Percentiles rank a stretch among this genome's conserved stretches.
Conservation (phyloP, 176 grass and related monocot genomes). For the Pontederia crassipes region DNA sequence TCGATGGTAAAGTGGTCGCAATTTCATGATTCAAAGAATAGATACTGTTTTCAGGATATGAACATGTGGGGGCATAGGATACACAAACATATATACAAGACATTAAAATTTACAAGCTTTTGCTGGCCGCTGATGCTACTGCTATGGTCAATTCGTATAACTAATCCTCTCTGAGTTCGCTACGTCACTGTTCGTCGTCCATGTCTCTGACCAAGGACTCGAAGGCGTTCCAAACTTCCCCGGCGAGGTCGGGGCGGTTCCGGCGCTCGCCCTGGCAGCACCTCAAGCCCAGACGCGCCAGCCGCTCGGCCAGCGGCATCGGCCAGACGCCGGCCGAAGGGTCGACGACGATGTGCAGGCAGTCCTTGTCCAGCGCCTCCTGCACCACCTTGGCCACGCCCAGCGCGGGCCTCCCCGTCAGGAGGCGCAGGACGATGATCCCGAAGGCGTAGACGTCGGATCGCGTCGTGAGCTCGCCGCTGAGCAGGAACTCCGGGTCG, state of each 20-base stretch:
- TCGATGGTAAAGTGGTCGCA: too few species aligned
- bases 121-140: too few species aligned
- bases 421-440: constrained; percentile 38
- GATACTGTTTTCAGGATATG: too few species aligned
- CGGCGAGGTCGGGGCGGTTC: constrained; percentile 32
- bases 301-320: constrained; percentile 29
- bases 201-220: constrained; percentile 20
- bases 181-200: too few species aligned
- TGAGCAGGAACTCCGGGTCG: constrained; percentile 36
- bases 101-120: too few species aligned
- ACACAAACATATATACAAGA: too few species aligned
- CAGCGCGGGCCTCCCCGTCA: constrained; percentile 34
- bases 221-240: constrained; percentile 27
- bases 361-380: constrained; percentile 31
- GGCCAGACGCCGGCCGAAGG: constrained; percentile 36
- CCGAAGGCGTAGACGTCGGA: constrained; percentile 52
- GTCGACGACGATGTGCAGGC: constrained; percentile 29
- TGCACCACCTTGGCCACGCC: constrained; percentile 27
- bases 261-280: constrained; percentile 38
- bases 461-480: constrained; percentile 25
- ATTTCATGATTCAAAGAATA: too few species aligned
- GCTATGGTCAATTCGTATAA: too few species aligned
- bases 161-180: too few species aligned
- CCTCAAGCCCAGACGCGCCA: constrained; percentile 30
- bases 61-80: too few species aligned